Evolutionary conservation across 805 yeast genomes (phyloP).

Genomic region (Saccharomycopsis schoenii): DNA sequence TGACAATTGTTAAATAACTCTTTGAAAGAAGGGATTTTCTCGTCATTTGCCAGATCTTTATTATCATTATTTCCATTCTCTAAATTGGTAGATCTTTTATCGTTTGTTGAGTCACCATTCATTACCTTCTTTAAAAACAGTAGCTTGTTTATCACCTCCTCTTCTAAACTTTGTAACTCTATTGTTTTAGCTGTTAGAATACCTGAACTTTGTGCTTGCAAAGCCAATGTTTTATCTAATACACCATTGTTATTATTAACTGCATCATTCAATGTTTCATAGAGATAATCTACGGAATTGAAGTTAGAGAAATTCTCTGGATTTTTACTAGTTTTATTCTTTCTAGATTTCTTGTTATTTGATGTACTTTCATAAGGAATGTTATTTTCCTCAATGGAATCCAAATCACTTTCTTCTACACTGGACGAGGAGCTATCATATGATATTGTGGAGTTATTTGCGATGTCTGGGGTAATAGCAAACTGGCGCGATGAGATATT

Average conservation of each 20-base stretch:
- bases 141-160: constrained; percentile 10
- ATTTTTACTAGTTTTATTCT: background rate
- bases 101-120: constrained; percentile 6
- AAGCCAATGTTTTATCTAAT: constrained; percentile 15
- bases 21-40: constrained; percentile 9
- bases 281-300: constrained; percentile 14
- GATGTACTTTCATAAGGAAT: background rate
- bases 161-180: constrained; percentile 12
- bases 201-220: constrained; percentile 18
- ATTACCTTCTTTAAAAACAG: constrained; percentile 6
- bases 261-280: constrained; percentile 8
- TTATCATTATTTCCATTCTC: background rate
- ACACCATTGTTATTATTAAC: constrained; percentile 11
- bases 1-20: constrained; percentile 7
- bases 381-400: background rate
- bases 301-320: constrained; percentile 4
- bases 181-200: constrained; percentile 17
- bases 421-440: constrained; percentile 7
- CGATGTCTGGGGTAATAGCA: background rate
- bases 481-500: background rate
- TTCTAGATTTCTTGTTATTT: background rate
- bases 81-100: background rate
- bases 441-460: background rate
- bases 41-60: background rate
- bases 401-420: constrained; percentile 1